Base-by-base conservation (phyloP, 306 rosid species). In the Chamaecrista fasciculata region DNA sequence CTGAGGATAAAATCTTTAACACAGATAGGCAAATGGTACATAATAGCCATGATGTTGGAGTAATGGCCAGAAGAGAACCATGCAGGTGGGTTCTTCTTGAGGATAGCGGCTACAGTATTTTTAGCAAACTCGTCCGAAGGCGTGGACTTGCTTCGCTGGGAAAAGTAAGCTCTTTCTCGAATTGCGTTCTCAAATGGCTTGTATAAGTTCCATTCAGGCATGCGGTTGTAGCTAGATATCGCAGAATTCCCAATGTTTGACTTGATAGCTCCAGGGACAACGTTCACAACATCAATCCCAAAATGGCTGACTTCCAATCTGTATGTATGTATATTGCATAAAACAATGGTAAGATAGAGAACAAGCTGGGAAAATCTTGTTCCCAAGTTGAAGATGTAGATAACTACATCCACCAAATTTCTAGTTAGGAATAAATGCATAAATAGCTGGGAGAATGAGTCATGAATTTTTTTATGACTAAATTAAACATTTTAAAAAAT, bases 221-320 rank as follows among this genome's bases (percentile, higher is more conserved):
- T 83, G 76, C 79, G 77, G 71, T 71, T 73, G 84, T 86, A 93
- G 73, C 48, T 49, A 6, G 84, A 71, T 39, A 82, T 2, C 16
- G 79, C 88, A 34, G 93, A 70, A 43, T 58, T 67, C 70, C 96
- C 98, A 8, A 93, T 62, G 61, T 93, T 93, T 49, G 98, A 93
- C 72, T 55, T 87, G 47, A 89, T 62, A 59, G 83, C 93, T 67
- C 98, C 98, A 1, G 98, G 97, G 33, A 85, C 91, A 67, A 93
- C 90, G 39, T 78, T 83, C 23, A 93, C 85, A 70, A 93, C 97
- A 67, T 90, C 80, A 67, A 93, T 93, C 68, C 97, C 97, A 9
- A 86, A 88, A 55, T 77, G 97, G 39, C 62, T 78, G 2, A 94
- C 84, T 70, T 94, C 96, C 82, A 88, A 37, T 73, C 94, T 90